Base-by-base conservation (phyloP, 345 rosid genomes). In the Boechera retrofracta region DNA sequence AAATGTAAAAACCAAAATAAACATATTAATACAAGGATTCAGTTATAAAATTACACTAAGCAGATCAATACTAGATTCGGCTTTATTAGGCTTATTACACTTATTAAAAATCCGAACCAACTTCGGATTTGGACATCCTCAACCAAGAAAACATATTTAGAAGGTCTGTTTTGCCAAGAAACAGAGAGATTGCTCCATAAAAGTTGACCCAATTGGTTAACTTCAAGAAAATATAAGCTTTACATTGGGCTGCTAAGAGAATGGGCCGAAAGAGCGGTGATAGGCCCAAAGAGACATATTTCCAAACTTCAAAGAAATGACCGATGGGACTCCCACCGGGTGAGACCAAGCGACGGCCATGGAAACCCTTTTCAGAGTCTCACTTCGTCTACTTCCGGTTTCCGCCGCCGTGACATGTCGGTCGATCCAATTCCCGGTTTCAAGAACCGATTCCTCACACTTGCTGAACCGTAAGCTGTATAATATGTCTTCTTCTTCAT, bases 351-450 rank as follows among this genome's bases (percentile, higher is more conserved):
- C 79, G 39, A 51, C 64, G 62, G 67, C 78, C 35, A 88, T 88
- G 96, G 93, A 83, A 52, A 62, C 86, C 10, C 82, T 89, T 47
- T 83, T 79, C 81, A 80, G 83, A 77, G 64, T 86, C 78, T 75
- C 93, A 0, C 78, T 85, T 74, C 86, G 91, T 70, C 91, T 83
- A 32, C 80, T 84, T 7, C 91, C 90, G 3, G 52, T 80, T 21
- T 58, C 86, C 72, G 77, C 84, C 54, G 74, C 65, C 76, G 56
- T 77, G 10, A 81, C 69, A 35, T 56, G 83, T 32, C 13, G 62
- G 72, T 39, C 57, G 2, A 10, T 53, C 55, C 85, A 32, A 5
- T 61, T 55, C 53, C 65, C 61, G 33, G 32, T 54, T 29, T 48
- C 53, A 53, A 78, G 1, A 76, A 73, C 72, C 83, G 38, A 44